phyloP scores from a whole-genome alignment of 805 yeast species.

The Ogataea populi-albae region DNA sequence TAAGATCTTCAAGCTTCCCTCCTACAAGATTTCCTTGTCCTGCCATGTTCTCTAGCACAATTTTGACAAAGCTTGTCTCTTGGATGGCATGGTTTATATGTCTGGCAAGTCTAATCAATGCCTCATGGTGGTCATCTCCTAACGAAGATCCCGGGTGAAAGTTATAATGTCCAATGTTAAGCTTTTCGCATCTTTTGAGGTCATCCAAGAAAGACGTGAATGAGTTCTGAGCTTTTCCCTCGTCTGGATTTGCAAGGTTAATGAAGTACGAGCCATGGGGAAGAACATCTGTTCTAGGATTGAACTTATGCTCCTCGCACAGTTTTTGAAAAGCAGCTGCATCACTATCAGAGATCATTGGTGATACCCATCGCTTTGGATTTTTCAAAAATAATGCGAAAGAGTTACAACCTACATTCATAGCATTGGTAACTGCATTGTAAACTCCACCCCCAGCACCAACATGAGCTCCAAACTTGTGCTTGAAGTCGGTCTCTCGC shows the following conservation, averaged over 20 bases:
- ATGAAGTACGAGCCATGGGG: constrained; percentile 97
- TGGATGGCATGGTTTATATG: constrained; percentile 76
- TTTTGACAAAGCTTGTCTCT: constrained; percentile 74
- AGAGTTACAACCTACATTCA: constrained; percentile 63
- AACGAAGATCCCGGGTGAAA: constrained; percentile 92
- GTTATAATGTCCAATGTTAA: constrained; percentile 83
- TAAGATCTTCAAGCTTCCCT: constrained; percentile 70
- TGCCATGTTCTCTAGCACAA: constrained; percentile 96
- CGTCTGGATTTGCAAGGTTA: constrained; percentile 88
- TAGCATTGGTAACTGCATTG: constrained; percentile 39
- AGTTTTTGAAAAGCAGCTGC: constrained; percentile 59
- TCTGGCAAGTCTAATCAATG: constrained; percentile 67
- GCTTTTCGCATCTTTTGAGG: constrained; percentile 76
- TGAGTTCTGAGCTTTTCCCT: constrained; percentile 72
- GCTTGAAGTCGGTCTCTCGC: constrained; percentile 40
- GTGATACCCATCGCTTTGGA: constrained; percentile 89
- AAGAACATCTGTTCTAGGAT: constrained; percentile 73
- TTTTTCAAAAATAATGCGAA: constrained; percentile 90
- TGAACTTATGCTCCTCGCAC: constrained; percentile 62
- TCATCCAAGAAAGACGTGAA: constrained; percentile 82
- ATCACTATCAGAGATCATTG: constrained; percentile 67
- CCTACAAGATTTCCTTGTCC: constrained; percentile 94
- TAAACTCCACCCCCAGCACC: constrained; percentile 70
- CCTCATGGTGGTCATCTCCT: constrained; percentile 60
- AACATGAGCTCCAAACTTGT: constrained; percentile 88